Base-by-base conservation (phyloP, 2,329 filamentous ascomycete genomes). In the Microthyrium microscopicum region DNA sequence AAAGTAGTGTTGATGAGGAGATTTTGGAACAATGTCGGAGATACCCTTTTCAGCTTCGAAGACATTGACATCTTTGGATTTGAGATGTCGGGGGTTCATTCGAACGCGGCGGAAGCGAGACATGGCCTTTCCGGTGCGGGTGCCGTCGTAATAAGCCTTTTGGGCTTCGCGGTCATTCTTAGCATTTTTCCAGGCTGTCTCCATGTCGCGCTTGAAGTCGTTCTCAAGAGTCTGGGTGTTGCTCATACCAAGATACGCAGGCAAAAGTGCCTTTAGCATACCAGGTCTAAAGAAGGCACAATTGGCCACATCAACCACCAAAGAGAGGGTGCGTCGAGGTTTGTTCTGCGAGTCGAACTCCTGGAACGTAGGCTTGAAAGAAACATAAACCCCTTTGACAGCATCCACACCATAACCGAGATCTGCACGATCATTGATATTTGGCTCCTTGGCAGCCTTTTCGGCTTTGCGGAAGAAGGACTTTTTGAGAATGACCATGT, bases 271-370 rank as follows among this genome's bases (percentile, higher is more conserved):
- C 30, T 19, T 26, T 36, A 13, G 15, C 17, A 16, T 19, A 24
- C 20, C 27, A 25, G 22, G 26, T 31, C 18, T 36, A 17, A 81
- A 95, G 58, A 98, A 98, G 9, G 79, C 80, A 1, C 82, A 80
- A 49, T 95, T 93, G 36, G 85, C 77, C 20, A 93, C 78, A 46
- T 98, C 87, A 8, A 92, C 73, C 44, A 94, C 95, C 49, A 98
- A 60, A 0, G 79, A 72, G 5, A 95, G 63, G 41, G 21, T 20
- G n/a, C 25, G 9, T n/a, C n/a, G n/a, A n/a, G n/a, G n/a, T n/a
- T n/a, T n/a, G n/a, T n/a, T n/a, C n/a, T n/a, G n/a, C n/a, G n/a
- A n/a, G n/a, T n/a, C n/a, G n/a, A n/a, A 20, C 9, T 49, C 36
- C 41, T 45, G 39, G 44, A 53, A 46, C 51, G 58, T 39, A 46